A percentile compares a stretch with the other conserved stretches of the same genome.
phyloP scores from a whole-genome alignment of 306 rosid species.

The Rosa chinensis region DNA sequence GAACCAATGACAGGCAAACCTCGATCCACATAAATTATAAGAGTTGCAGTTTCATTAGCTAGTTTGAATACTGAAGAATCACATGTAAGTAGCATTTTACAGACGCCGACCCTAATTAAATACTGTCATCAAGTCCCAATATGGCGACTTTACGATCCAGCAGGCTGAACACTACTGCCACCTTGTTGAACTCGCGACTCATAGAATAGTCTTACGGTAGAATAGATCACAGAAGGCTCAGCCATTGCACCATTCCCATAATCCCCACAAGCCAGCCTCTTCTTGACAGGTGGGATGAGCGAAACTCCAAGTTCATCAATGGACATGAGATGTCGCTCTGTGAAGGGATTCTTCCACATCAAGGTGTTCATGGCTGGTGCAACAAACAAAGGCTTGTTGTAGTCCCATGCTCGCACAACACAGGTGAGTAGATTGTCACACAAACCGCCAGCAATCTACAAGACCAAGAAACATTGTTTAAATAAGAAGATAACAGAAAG shows the following conservation, averaged over 20 bases:
- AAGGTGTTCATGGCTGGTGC: slow-evolving; percentile 80
- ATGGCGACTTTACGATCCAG: slow-evolving; percentile 10
- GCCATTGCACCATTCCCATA: slow-evolving; percentile 99
- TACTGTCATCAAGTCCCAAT: not conserved
- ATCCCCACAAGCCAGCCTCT: slow-evolving; percentile 82
- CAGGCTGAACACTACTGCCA: slow-evolving; percentile 33
- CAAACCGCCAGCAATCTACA: slow-evolving; percentile 77
- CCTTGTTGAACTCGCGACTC: slow-evolving; percentile 59
- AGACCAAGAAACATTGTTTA: slow-evolving; percentile 18
- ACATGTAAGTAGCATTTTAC: not conserved
- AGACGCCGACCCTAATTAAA: slow-evolving; percentile 7
- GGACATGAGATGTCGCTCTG: slow-evolving; percentile 54
- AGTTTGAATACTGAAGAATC: not conserved
- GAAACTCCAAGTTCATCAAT: slow-evolving; percentile 70
- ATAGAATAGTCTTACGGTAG: slow-evolving; percentile 74
- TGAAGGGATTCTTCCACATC: slow-evolving; percentile 77
- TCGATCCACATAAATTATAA: not conserved
- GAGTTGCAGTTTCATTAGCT: not conserved
- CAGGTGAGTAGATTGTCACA: slow-evolving; percentile 84
- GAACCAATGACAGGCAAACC: not conserved
- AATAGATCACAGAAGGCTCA: slow-evolving; percentile 79
- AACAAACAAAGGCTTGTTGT: slow-evolving; percentile 66
- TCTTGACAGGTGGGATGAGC: slow-evolving; percentile 71
- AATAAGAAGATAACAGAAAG: not conserved
- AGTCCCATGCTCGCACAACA: slow-evolving; percentile 85